Base-by-base conservation (phyloP, 2,329 filamentous ascomycete genomes). In the Stagonosporopsis vannaccii region DNA sequence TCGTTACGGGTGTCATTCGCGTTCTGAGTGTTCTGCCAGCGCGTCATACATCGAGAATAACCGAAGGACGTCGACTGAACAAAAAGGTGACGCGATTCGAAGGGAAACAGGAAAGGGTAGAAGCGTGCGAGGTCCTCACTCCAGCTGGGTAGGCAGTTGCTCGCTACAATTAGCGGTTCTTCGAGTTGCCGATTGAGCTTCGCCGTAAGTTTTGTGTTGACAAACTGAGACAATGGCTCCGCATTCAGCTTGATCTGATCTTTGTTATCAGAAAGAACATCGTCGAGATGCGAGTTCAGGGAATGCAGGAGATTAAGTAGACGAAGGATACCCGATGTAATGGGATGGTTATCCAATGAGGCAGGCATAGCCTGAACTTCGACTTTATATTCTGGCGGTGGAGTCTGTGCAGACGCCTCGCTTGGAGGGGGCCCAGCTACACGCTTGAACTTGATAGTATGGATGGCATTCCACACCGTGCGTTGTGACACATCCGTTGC, bases 61-160 rank as follows among this genome's bases (percentile, higher is more conserved):
- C 95, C 95, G 72, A 99, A 99, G 0, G 95, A 97, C 0, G 96
- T 99, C 2, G 94, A 99, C 77, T 98, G 95, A 30, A 99, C 80
- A 83, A 99, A 99, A 33, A 99, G 81, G 76, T 99, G 94, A 12
- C 95, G 88, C 1, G 95, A 98, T 80, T 99, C 95, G 69, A 99
- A 99, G 2, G 95, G 95, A 75, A 99, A 99, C 12, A 99, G 80
- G 83, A 99, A 99, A 0, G 95, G 94, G 73, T 97, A 99, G 1
- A 96, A 82, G 30, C 95, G 89, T 9, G 95, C 92, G 47, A 99
- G 80, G 71, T 99, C 95, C 77, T 98, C 94, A 59, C 92, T 96
- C 95, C 95, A 99, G 70, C 86, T 92, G 4, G 95, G 95, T 33
- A 99, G 82, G 73, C 95, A 99, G 71, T 94, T 96, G 78, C 95